phyloP scores from a whole-genome alignment of 257 asterid genomes.

The Solanum ahanhuiri region DNA sequence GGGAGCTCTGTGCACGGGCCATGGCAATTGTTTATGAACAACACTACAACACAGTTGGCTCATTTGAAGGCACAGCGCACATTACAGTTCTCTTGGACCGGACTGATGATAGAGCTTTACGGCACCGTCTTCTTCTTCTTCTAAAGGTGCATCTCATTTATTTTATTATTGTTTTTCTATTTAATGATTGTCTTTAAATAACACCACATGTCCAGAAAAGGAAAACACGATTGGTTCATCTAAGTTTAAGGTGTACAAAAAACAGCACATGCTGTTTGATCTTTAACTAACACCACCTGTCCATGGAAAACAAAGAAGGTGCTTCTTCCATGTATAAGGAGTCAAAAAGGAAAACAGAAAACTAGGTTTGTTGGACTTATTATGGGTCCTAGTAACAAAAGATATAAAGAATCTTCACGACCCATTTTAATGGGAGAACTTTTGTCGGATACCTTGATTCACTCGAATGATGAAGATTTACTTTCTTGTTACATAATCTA shows the following conservation, averaged over 20 bases:
- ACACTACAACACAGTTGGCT: slow-evolving; percentile 63
- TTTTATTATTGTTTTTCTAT: background rate
- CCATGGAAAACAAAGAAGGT: background rate
- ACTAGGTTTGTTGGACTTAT: background rate
- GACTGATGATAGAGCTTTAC: slow-evolving; percentile 93
- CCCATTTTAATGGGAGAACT: background rate
- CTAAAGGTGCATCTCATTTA: slow-evolving; percentile 48
- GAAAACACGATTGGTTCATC: background rate
- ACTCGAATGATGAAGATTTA: background rate
- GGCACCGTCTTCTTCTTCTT: slow-evolving; percentile 98
- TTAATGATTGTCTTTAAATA: background rate
- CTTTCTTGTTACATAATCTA: background rate
- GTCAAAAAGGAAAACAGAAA: background rate
- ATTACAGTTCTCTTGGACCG: slow-evolving; percentile 91
- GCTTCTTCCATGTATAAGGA: background rate
- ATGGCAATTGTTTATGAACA: slow-evolving; percentile 98
- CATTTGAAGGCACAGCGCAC: slow-evolving; percentile 98
- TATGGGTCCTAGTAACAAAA: background rate
- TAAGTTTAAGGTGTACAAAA: background rate
- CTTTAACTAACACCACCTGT: background rate
- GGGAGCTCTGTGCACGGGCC: slow-evolving; percentile 99
- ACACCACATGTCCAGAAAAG: background rate
- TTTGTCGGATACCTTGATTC: background rate
- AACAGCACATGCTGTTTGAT: background rate
- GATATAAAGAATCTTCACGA: background rate